A percentile compares a stretch with the other conserved stretches of the same genome.
Conservation (phyloP, 2,329 filamentous ascomycete genomes). For the Hortaea sp. region DNA sequence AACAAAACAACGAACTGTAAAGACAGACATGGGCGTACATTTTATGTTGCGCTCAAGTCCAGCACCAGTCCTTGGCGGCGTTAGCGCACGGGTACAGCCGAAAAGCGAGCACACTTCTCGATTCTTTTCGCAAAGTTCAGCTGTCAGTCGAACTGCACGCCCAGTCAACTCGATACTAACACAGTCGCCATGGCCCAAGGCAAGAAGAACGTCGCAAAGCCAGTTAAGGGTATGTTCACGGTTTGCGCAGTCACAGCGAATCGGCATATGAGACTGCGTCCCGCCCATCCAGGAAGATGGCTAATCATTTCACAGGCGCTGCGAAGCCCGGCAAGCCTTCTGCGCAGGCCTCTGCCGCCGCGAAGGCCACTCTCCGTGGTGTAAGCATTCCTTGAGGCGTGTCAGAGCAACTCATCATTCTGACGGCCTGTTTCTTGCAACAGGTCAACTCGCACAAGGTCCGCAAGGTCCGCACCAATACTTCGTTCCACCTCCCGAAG, state of each 20-base stretch:
- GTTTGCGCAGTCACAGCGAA: constrained; percentile 4
- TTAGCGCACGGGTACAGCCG: neutral
- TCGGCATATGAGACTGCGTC: constrained; percentile 3
- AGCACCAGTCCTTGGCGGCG: neutral
- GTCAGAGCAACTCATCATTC: constrained; percentile 40
- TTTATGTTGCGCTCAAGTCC: too few relatives aligned
- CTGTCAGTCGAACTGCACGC: neutral
- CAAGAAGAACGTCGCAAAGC: constrained; percentile 7
- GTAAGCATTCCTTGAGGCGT: constrained; percentile 55
- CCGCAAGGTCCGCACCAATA: constrained; percentile 83
- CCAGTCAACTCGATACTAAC: neutral
- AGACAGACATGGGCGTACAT: too few relatives aligned
- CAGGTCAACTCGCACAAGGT: constrained; percentile 72
- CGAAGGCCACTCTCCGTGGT: constrained; percentile 92
- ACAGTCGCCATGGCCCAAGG: constrained; percentile 21
- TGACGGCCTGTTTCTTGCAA: constrained; percentile 40
- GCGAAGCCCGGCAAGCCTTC: constrained; percentile 49
- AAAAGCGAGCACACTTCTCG: neutral
- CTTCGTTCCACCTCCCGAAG: constrained; percentile 96
- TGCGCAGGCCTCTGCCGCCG: constrained; percentile 76
- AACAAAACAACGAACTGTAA: too few relatives aligned
- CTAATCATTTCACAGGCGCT: constrained; percentile 27
- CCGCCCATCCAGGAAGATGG: constrained; percentile 4
- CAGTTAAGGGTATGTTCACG: constrained; percentile 9
- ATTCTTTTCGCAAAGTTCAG: neutral